Percentiles rank a stretch among this genome's conserved stretches.
Evolutionary conservation across 306 rosid genomes (phyloP).

Genomic region (Quercus variabilis): DNA sequence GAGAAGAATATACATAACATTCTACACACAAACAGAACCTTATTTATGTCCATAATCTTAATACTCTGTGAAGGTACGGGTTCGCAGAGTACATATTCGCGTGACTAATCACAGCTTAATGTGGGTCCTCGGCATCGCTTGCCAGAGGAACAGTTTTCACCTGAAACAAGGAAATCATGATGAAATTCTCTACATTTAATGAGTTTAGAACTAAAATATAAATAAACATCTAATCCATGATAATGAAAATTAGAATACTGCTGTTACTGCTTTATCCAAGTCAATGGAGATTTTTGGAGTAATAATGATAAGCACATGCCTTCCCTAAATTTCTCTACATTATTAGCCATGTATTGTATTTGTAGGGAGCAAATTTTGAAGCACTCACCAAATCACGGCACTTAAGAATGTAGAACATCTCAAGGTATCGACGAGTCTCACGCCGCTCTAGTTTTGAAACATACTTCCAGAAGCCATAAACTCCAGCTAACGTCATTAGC

Average conservation of each 20-base stretch:
- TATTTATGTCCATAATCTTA: conserved; percentile 24
- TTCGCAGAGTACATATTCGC: neutral
- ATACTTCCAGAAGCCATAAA: conserved; percentile 90
- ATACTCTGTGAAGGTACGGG: conserved; percentile 15
- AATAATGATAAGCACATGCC: neutral
- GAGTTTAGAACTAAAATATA: neutral
- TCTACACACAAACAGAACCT: conserved; percentile 13
- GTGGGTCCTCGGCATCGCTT: conserved; percentile 59
- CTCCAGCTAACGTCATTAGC: conserved; percentile 91
- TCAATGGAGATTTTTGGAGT: neutral
- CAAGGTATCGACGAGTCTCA: conserved; percentile 82
- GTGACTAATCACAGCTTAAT: conserved; percentile 5
- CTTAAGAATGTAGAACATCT: conserved; percentile 95
- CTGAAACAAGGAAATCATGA: conserved; percentile 34
- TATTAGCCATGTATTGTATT: neutral
- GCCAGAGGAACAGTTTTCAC: conserved; percentile 68
- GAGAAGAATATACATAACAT: neutral
- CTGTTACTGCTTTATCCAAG: neutral
- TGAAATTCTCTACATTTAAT: neutral
- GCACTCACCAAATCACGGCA: conserved; percentile 86
- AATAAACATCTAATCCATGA: neutral
- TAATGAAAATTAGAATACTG: neutral
- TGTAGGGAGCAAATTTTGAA: neutral
- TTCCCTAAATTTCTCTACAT: neutral
- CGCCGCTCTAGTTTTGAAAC: conserved; percentile 90